Conservation (phyloP, 129 eudicot species). For the Mikania micrantha region DNA sequence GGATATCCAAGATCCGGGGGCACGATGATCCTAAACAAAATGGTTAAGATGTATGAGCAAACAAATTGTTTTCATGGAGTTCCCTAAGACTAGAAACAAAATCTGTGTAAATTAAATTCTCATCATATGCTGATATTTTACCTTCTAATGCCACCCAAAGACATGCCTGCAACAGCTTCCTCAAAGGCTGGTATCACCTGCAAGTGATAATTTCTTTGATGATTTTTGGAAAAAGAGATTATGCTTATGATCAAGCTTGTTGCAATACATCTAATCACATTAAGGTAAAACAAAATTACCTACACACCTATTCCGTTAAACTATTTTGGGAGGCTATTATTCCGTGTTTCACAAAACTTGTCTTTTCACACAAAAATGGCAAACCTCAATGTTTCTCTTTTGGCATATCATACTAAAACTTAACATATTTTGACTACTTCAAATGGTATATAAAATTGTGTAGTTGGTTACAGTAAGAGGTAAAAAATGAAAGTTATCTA, state of each 20-base stretch:
- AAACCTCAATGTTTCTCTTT: not conserved
- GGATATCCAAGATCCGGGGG: slow-evolving; percentile 99
- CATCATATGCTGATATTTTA: slow-evolving; percentile 11
- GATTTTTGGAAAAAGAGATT: not conserved
- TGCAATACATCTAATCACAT: not conserved
- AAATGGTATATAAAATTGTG: not conserved
- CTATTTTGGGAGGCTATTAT: not conserved
- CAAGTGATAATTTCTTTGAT: not conserved
- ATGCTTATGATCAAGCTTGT: not conserved
- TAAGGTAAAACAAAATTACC: not conserved
- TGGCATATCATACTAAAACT: not conserved
- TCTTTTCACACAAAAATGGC: not conserved
- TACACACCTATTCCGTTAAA: not conserved
- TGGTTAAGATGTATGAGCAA: not conserved
- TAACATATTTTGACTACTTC: not conserved
- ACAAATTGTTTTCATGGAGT: not conserved
- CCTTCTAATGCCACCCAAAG: slow-evolving; percentile 93
- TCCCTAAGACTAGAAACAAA: not conserved
- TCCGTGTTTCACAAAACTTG: not conserved
- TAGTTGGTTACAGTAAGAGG: not conserved
- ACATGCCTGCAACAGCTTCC: slow-evolving; percentile 96
- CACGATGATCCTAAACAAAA: slow-evolving; percentile 72
- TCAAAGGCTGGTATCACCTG: slow-evolving; percentile 98
- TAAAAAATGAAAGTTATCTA: not conserved
- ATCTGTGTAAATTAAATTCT: not conserved